Conservation (phyloP, 2,329 filamentous ascomycete species). For the Hypoxylon sp. region DNA sequence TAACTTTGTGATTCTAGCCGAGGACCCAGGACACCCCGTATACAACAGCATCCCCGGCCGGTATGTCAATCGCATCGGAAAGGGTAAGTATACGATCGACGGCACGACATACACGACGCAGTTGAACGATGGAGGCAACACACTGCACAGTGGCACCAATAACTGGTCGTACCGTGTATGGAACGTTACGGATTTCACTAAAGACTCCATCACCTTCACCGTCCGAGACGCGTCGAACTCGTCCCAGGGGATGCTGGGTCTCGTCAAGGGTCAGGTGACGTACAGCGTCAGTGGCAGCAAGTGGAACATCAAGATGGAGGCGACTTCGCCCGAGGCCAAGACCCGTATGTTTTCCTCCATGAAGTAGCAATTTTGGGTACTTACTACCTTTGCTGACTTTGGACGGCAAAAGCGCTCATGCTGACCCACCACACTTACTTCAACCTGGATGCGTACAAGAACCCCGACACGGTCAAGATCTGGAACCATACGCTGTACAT, state of each 20-base stretch:
- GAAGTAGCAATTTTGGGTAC: conserved; percentile 17
- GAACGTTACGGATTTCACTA: conserved; percentile 69
- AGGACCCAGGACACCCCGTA: conserved; percentile 68
- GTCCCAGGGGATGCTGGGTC: conserved; percentile 72
- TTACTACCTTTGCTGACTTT: conserved; percentile 30
- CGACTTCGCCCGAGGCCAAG: conserved; percentile 65
- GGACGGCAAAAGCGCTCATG: conserved; percentile 66
- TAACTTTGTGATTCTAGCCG: conserved; percentile 51
- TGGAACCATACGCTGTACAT: conserved; percentile 75
- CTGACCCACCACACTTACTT: conserved; percentile 77
- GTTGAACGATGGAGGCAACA: conserved; percentile 68
- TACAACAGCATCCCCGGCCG: conserved; percentile 74
- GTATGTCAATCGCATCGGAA: conserved; percentile 75
- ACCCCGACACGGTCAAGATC: conserved; percentile 67
- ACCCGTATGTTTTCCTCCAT: conserved; percentile 56
- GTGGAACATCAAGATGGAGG: conserved; percentile 73
- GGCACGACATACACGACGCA: conserved; percentile 66
- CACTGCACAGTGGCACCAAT: conserved; percentile 71
- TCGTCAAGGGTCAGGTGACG: conserved; percentile 72
- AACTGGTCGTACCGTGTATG: conserved; percentile 76
- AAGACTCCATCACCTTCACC: conserved; percentile 75
- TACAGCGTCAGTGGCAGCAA: conserved; percentile 71
- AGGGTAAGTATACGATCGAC: conserved; percentile 69
- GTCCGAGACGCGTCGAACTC: conserved; percentile 72
- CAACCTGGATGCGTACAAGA: conserved; percentile 76